Base-by-base conservation (phyloP, 305 asterid genomes). In the Fraxinus platypoda region DNA sequence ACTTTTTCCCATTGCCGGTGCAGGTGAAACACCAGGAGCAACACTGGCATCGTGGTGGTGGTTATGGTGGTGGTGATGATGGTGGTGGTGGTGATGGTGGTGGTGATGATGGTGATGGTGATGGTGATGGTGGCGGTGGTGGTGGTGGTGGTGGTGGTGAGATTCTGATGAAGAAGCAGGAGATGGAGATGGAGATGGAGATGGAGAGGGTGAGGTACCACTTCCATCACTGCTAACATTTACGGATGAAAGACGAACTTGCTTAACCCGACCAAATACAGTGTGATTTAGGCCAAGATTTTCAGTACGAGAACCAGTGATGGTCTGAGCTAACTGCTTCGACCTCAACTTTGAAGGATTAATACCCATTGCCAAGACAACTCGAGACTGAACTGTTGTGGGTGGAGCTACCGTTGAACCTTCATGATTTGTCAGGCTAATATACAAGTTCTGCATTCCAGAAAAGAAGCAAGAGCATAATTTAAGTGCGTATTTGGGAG, bases 231-330 rank as follows among this genome's bases (percentile, higher is more conserved):
- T 74, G n/a, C 90, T 91, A 8, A 88, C 91, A 80, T 97, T 31
- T 54, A 86, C 59, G 37, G 98, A 93, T 21, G 99, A 94, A 82
- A 95, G 98, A 81, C 93, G 87, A 59, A 95, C 97, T 90, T 95
- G 99, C 87, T 95, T 95, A 59, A 95, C 99, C 83, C 89, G 92
- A 26, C 99, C 99, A 84, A 95, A 95, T 28, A 93, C 96, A 0
- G 97, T 94, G 91, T 95, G 89, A 78, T 95, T 93, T 37, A 95
- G 92, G 78, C 99, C 99, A 43, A 95, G 97, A 85, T 95, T 95
- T 86, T 93, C 89, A 15, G 91, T 25, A 79, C 88, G 90, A 12
- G 98, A 90, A 78, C 90, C 95, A 2, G 88, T 85, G 81, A 95
- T 95, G 8, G 95, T 90, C 82, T 93, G 95, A 86, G 97, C 95